A percentile compares a stretch with the other conserved stretches of the same genome.
phyloP scores from a whole-genome alignment of 371 early-diverging fungal genomes.

The Choanephora cucurbitarum region DNA sequence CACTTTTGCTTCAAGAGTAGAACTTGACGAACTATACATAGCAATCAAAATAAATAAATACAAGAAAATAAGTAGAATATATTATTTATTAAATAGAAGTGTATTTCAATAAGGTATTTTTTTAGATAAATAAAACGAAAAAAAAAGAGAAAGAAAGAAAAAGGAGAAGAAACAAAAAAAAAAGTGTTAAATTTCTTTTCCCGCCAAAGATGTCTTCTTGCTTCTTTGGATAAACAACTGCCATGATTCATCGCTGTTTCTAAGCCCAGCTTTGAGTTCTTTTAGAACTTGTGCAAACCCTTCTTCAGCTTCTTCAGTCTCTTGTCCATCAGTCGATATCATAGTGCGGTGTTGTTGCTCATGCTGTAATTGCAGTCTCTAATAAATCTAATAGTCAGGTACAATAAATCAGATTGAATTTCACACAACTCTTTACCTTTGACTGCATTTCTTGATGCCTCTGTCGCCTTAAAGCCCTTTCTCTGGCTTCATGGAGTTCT shows the following conservation, averaged over 20 bases:
- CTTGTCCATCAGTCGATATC: slow-evolving; percentile 1
- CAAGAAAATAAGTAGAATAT: not conserved
- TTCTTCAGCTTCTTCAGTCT: slow-evolving; percentile 16
- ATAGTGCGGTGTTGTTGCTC: slow-evolving; percentile 7
- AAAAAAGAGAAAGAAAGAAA: not conserved
- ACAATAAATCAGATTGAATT: slow-evolving; percentile 1
- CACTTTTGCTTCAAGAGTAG: slow-evolving; percentile 74
- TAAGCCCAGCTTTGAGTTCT: slow-evolving; percentile 40
- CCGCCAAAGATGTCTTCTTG: slow-evolving; percentile 2
- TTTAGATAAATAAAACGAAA: slow-evolving; percentile 1
- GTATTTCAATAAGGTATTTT: not conserved
- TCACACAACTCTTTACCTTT: slow-evolving; percentile 9
- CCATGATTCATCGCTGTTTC: slow-evolving; percentile 34
- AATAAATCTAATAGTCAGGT: slow-evolving; percentile 2
- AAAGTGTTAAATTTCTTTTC: slow-evolving; percentile 13
- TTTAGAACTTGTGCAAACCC: slow-evolving; percentile 42
- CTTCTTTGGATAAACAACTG: slow-evolving; percentile 11
- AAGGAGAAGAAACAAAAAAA: slow-evolving; percentile 11
- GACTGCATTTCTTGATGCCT: slow-evolving; percentile 22
- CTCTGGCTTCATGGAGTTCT: slow-evolving; percentile 34
- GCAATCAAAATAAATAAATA: not conserved
- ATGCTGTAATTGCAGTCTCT: slow-evolving; percentile 14
- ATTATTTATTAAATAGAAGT: not conserved
- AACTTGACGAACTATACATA: slow-evolving; percentile 38
- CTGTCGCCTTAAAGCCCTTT: slow-evolving; percentile 28